These are phyloP conservation scores for Metschnikowia henanensis DNA, from an alignment of 805 yeast genomes.

Conservation along the genomic window DNA sequence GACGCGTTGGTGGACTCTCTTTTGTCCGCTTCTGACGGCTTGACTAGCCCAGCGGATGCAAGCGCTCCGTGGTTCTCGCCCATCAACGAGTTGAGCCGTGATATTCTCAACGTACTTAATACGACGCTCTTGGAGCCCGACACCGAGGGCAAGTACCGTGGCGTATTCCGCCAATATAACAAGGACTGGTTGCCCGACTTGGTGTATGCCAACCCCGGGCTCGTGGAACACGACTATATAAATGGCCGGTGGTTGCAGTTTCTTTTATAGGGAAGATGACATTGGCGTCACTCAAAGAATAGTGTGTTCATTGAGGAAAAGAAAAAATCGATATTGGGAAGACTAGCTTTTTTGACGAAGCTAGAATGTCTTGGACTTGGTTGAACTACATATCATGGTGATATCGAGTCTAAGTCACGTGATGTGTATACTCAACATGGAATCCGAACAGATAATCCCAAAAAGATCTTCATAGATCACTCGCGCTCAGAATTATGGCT, in stretches of 20 bases:
- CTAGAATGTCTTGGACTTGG: too few relatives aligned
- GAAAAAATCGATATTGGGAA: too few relatives aligned
- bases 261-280: slow-evolving; percentile 32
- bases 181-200: slow-evolving; percentile 41
- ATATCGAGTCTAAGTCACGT: too few relatives aligned
- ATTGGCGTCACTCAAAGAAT: too few relatives aligned
- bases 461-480: too few relatives aligned
- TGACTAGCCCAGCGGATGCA: slow-evolving; percentile 20
- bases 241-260: slow-evolving; percentile 39
- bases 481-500: too few relatives aligned
- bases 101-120: slow-evolving; percentile 33
- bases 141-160: slow-evolving; percentile 23
- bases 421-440: too few relatives aligned
- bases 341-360: too few relatives aligned
- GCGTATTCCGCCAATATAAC: slow-evolving; percentile 38
- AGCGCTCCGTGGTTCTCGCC: slow-evolving; percentile 22
- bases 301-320: too few relatives aligned
- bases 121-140: slow-evolving; percentile 27
- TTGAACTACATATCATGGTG: too few relatives aligned
- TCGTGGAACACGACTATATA: slow-evolving; percentile 35
- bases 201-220: slow-evolving; percentile 41
- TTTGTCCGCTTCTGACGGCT: slow-evolving; percentile 22
- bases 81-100: slow-evolving; percentile 34
- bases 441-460: too few relatives aligned
- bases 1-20: slow-evolving; percentile 24